Percentiles rank a stretch among this genome's conserved stretches.
Evolutionary conservation across 176 grass and related monocot genomes (phyloP).

Genomic region (Zoysia pacifica): DNA sequence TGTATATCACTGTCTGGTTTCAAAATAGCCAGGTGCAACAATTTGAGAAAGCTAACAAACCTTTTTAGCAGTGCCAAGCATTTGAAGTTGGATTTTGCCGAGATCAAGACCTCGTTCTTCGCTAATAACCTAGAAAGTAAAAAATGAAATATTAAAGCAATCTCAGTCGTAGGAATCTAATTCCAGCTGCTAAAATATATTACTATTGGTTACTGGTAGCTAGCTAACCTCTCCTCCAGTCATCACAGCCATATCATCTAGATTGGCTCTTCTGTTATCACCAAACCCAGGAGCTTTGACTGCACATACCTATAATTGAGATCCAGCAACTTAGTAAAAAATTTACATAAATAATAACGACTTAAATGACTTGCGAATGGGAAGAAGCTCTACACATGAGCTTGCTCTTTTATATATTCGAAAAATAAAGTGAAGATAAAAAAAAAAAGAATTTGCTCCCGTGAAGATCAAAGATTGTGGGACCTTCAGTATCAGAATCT

Average conservation of each 20-base stretch:
- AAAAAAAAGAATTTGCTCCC: not conserved
- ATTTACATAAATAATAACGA: constrained; percentile 28
- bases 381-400: not conserved
- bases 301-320: constrained; percentile 74
- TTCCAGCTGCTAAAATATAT: constrained; percentile 10
- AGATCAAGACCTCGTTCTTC: constrained; percentile 80
- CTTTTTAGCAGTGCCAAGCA: constrained; percentile 96
- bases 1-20: constrained; percentile 32
- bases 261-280: constrained; percentile 84
- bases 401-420: not conserved
- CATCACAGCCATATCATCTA: constrained; percentile 89
- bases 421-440: not conserved
- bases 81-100: constrained; percentile 70
- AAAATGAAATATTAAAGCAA: constrained; percentile 41
- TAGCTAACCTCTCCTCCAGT: constrained; percentile 80
- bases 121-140: constrained; percentile 70
- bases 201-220: not conserved
- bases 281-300: constrained; percentile 98
- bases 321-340: constrained; percentile 19
- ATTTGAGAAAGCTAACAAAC: constrained; percentile 45
- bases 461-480: not conserved
- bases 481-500: constrained; percentile 1
- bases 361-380: not conserved
- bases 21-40: constrained; percentile 8
- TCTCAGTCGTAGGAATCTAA: constrained; percentile 11